Conservation (phyloP, 768 basidiomycete species). For the Phylloporus sp. region DNA sequence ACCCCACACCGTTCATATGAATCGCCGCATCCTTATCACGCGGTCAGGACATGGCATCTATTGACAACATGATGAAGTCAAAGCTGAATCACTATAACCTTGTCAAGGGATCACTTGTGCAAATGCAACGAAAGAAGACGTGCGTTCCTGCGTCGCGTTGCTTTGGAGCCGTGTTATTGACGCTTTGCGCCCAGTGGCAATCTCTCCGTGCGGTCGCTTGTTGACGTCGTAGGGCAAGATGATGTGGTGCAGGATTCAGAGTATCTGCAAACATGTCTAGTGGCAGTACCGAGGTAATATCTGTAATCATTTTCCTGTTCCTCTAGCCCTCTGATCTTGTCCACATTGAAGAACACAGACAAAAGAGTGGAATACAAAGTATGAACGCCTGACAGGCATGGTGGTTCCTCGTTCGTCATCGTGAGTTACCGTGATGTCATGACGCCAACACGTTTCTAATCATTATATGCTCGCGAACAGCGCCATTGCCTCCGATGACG, state of each 20-base stretch:
- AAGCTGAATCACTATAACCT: constrained; percentile 91
- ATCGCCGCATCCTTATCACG: constrained; percentile 22
- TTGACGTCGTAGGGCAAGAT: constrained; percentile 77
- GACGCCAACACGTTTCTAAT: constrained; percentile 21
- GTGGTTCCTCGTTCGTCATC: constrained; percentile 89
- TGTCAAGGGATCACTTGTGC: constrained; percentile 86
- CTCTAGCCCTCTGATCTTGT: constrained; percentile 6
- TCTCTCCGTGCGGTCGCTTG: constrained; percentile 84
- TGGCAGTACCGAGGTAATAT: constrained; percentile 89
- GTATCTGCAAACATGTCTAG: constrained; percentile 87
- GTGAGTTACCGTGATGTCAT: constrained; percentile 43
- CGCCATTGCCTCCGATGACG: constrained; percentile 77
- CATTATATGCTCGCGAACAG: constrained; percentile 37
- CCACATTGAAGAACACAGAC: constrained; percentile 52
- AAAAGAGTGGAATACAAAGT: constrained; percentile 88
- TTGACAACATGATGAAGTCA: constrained; percentile 90
- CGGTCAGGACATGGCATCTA: constrained; percentile 79
- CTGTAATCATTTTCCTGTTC: constrained; percentile 4
- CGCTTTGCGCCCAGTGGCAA: constrained; percentile 63
- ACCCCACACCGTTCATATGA: constrained; percentile 17
- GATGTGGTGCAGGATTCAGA: constrained; percentile 88
- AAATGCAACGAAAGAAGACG: constrained; percentile 95
- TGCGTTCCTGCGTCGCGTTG: constrained; percentile 34
- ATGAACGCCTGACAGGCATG: constrained; percentile 85
- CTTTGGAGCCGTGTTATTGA: constrained; percentile 6